phyloP scores from a whole-genome alignment of 768 basidiomycete species.

The Leccinum arenicola region DNA sequence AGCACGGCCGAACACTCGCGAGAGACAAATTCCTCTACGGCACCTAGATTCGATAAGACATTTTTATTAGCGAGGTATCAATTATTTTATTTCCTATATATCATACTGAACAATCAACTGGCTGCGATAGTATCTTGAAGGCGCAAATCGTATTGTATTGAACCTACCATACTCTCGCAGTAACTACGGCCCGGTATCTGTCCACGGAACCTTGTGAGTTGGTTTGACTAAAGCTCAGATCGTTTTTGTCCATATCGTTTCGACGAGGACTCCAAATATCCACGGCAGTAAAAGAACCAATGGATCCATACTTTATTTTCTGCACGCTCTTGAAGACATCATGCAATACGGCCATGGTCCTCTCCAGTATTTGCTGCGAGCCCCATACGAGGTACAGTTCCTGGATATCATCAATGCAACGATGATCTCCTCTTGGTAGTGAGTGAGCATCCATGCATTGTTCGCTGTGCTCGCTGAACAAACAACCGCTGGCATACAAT shows the following conservation, averaged over 20 bases:
- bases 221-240: background rate
- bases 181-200: conserved; percentile 9
- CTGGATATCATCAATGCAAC: too few species aligned
- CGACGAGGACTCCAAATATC: conserved; percentile 50
- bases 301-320: conserved; percentile 50
- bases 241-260: background rate
- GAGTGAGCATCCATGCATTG: conserved; percentile 4
- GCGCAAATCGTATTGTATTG: conserved; percentile 13
- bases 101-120: background rate
- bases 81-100: background rate
- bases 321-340: conserved; percentile 40
- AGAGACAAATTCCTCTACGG: conserved; percentile 39
- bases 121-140: conserved; percentile 16
- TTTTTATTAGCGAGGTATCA: conserved; percentile 56
- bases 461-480: background rate
- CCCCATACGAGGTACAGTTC: conserved; percentile 15
- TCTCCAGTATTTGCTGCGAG: conserved; percentile 39
- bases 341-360: conserved; percentile 37
- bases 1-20: too few species aligned
- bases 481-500: conserved; percentile 14
- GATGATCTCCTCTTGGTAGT: conserved; percentile 41
- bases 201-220: conserved; percentile 23
- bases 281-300: conserved; percentile 47
- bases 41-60: conserved; percentile 64
- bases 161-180: conserved; percentile 12